These are phyloP conservation scores for Fragilariopsis cylindrus DNA, from an alignment of 108 stramenopile species.

Conservation along the genomic window DNA sequence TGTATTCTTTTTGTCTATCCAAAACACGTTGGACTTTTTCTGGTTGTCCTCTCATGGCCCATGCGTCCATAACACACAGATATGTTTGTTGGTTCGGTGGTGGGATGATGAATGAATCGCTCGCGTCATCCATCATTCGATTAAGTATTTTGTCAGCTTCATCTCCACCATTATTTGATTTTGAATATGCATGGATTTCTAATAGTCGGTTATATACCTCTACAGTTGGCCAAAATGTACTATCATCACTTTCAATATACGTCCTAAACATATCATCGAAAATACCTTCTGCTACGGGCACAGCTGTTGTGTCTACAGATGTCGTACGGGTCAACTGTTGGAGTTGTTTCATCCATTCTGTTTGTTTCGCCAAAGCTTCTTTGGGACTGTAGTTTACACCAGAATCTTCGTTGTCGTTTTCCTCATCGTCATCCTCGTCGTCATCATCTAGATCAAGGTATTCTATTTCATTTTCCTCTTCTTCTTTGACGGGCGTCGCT, in stretches of 20 bases:
- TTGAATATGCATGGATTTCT: constrained; percentile 41
- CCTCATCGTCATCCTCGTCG: constrained; percentile 15
- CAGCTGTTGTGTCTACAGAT: constrained; percentile 18
- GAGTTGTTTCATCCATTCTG: constrained; percentile 29
- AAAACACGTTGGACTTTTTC: constrained; percentile 33
- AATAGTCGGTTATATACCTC: constrained; percentile 45
- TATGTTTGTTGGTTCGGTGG: constrained; percentile 39
- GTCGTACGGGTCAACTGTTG: constrained; percentile 12
- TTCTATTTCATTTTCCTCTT: constrained; percentile 7
- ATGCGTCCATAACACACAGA: constrained; percentile 50
- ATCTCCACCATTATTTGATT: constrained; percentile 19
- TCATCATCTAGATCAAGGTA: constrained; percentile 3
- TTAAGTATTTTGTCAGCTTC: constrained; percentile 33
- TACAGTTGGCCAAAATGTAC: constrained; percentile 23
- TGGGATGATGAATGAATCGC: constrained; percentile 15
- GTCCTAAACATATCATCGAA: constrained; percentile 47
- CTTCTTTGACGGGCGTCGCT: not conserved
- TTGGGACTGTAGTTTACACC: not conserved
- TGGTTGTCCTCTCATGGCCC: constrained; percentile 38
- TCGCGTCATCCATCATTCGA: constrained; percentile 34
- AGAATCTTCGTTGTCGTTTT: constrained; percentile 16
- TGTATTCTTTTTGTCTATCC: constrained; percentile 20
- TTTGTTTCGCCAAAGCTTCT: constrained; percentile 19
- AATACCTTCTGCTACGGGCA: constrained; percentile 32
- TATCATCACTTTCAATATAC: constrained; percentile 31